Percentiles rank a stretch among this genome's conserved stretches.
These are phyloP conservation scores for Suhomyces coccinellae DNA, from an alignment of 1,139 yeast species.

Conservation along the genomic window DNA sequence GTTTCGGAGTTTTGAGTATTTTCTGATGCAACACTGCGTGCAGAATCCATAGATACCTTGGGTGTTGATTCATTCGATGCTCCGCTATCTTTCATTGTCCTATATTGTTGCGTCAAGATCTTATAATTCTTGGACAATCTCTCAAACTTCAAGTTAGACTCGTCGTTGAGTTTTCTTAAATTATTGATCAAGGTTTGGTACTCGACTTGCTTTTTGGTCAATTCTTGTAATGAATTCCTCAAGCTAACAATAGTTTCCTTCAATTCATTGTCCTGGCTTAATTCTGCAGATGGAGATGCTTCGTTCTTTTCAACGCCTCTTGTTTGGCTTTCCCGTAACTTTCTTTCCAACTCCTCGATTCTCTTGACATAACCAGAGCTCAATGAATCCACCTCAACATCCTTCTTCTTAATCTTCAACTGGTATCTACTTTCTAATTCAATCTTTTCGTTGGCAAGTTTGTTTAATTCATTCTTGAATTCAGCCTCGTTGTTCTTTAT, in stretches of 20 bases:
- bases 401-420: constrained; percentile 49
- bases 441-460: constrained; percentile 57
- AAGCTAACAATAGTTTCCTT: constrained; percentile 45
- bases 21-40: not conserved
- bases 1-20: constrained; percentile 7
- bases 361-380: constrained; percentile 23
- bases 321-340: constrained; percentile 32
- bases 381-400: constrained; percentile 47
- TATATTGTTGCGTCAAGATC: constrained; percentile 57
- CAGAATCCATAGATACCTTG: constrained; percentile 3
- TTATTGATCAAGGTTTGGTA: constrained; percentile 56
- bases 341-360: constrained; percentile 41
- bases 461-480: constrained; percentile 28
- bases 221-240: constrained; percentile 51
- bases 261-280: constrained; percentile 21
- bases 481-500: constrained; percentile 47
- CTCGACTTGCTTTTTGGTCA: constrained; percentile 54
- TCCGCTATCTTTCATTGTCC: constrained; percentile 23
- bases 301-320: not conserved
- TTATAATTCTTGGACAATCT: constrained; percentile 68
- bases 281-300: constrained; percentile 17
- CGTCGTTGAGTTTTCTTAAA: constrained; percentile 67
- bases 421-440: constrained; percentile 57
- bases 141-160: constrained; percentile 62
- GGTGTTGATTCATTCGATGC: constrained; percentile 2